Evolutionary conservation across 2,329 filamentous ascomycete species (phyloP).

Genomic region (Sclerotiophoma versabilis): DNA sequence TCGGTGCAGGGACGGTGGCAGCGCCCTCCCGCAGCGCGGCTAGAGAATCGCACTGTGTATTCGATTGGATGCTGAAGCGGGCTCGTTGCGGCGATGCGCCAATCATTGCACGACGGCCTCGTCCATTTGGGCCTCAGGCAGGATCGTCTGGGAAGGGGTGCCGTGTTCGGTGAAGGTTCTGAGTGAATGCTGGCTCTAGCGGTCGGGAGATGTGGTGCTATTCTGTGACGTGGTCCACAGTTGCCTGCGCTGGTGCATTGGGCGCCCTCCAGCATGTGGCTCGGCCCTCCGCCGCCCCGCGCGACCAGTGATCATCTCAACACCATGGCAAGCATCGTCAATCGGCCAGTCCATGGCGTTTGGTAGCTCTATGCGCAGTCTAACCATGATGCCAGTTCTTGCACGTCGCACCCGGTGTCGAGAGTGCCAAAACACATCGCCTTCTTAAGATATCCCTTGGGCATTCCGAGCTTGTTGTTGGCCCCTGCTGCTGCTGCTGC

Average conservation of each 20-base stretch:
- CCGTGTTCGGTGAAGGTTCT: slow-evolving; percentile 14
- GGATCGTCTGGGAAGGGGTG: slow-evolving; percentile 9
- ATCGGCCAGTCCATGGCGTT: too few relatives aligned
- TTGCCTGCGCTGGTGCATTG: not conserved
- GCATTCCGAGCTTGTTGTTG: too few relatives aligned
- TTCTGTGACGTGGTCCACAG: slow-evolving; percentile 24
- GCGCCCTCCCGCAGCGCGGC: slow-evolving; percentile 22
- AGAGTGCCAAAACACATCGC: too few relatives aligned
- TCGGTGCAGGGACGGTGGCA: slow-evolving; percentile 7
- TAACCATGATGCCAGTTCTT: too few relatives aligned
- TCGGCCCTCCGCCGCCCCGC: not conserved
- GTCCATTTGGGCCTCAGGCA: slow-evolving; percentile 34
- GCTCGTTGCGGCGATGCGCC: slow-evolving; percentile 36
- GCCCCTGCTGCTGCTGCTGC: not conserved
- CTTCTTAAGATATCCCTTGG: too few relatives aligned
- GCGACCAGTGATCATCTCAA: not conserved
- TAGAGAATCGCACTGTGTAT: too few relatives aligned
- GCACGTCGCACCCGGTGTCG: too few relatives aligned
- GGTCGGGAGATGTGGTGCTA: slow-evolving; percentile 17
- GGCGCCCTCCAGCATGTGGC: not conserved
- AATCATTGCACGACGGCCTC: slow-evolving; percentile 40
- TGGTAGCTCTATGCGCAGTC: too few relatives aligned
- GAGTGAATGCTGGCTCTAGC: not conserved
- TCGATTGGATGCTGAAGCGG: slow-evolving; percentile 39
- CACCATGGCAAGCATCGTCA: slow-evolving; percentile 4